Percentiles rank a stretch among this genome's conserved stretches.
Evolutionary conservation across 148 eudicot genomes (phyloP).

Genomic region (Chenopodium formosanum): DNA sequence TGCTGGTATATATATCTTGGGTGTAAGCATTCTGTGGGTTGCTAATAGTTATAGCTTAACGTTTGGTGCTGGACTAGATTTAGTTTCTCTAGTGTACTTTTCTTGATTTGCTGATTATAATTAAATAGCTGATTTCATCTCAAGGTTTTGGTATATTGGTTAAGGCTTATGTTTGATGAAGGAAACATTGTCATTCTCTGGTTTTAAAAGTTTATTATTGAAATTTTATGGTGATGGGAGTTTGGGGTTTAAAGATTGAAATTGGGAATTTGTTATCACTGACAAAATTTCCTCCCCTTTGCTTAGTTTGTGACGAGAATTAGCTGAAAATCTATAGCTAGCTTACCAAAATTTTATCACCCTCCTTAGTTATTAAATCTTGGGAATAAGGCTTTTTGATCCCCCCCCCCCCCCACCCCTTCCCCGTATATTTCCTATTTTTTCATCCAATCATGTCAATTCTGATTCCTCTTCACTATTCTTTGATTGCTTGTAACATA

Average conservation of each 20-base stretch:
- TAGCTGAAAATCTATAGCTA: neutral
- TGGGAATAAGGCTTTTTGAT: neutral
- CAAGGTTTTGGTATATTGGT: neutral
- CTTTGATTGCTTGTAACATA: neutral
- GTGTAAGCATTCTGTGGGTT: too few relatives aligned
- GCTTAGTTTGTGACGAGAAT: neutral
- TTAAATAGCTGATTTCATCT: neutral
- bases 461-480: neutral
- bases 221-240: neutral
- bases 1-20: too few relatives aligned
- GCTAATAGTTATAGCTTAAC: too few relatives aligned
- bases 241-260: neutral
- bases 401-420: neutral
- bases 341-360: neutral
- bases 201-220: neutral
- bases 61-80: neutral
- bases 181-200: neutral
- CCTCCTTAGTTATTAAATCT: neutral
- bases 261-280: neutral
- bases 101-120: neutral
- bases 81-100: neutral
- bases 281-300: neutral
- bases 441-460: neutral
- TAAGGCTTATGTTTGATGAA: neutral
- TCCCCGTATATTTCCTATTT: neutral